Evolutionary conservation across 768 basidiomycete species (phyloP).

Genomic region (Lactarius evosmus): DNA sequence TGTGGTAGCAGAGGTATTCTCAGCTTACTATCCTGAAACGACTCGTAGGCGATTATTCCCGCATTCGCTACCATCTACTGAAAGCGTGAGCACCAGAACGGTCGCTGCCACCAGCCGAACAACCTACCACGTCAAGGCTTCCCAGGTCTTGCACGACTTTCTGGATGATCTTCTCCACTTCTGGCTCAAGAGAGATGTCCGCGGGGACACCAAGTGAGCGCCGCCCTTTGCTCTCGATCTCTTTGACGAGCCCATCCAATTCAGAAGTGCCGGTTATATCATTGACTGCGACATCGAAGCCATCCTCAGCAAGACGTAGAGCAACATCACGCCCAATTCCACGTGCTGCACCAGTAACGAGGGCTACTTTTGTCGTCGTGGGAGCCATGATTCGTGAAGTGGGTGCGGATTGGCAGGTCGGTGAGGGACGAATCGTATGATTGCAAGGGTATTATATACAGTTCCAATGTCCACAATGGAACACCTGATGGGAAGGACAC

Average conservation of each 20-base stretch:
- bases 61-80: conserved; percentile 27
- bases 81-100: not conserved
- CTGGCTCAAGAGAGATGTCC: conserved; percentile 19
- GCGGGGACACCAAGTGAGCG: conserved; percentile 1
- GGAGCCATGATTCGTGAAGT: not conserved
- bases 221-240: conserved; percentile 18
- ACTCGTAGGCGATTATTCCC: not conserved
- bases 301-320: conserved; percentile 28
- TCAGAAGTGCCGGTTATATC: conserved; percentile 17
- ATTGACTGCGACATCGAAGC: conserved; percentile 26
- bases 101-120: not conserved
- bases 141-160: conserved; percentile 14
- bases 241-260: not conserved
- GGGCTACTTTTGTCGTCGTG: conserved; percentile 19
- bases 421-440: not conserved
- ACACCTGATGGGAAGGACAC: too few species aligned
- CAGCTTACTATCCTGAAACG: conserved; percentile 11
- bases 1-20: not conserved
- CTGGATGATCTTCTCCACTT: conserved; percentile 10
- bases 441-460: not conserved
- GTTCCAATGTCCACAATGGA: too few species aligned
- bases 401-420: not conserved
- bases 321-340: conserved; percentile 28
- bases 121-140: conserved; percentile 24
- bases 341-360: conserved; percentile 28